Evolutionary conservation across 1,284 basidiomycete genomes (phyloP).

Genomic region (Malassezia vespertilionis): DNA sequence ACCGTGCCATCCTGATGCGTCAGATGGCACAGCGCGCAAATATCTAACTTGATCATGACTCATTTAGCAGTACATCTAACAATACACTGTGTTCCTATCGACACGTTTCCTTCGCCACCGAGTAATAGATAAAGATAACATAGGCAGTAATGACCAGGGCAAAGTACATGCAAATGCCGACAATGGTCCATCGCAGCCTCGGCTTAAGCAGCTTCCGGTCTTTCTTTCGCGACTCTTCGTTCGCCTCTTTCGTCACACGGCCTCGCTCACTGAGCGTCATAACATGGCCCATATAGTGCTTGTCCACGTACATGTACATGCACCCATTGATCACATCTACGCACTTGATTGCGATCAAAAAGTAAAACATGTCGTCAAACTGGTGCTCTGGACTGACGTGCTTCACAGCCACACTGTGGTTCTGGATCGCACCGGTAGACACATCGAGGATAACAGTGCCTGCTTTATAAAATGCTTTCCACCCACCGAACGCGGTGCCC

Average conservation of each 20-base stretch:
- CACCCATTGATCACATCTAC: constrained; percentile 47
- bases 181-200: background rate
- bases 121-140: background rate
- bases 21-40: too few species aligned
- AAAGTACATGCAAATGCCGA: background rate
- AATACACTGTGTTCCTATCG: too few species aligned
- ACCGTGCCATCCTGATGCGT: too few species aligned
- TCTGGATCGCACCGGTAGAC: constrained; percentile 49
- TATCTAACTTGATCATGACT: too few species aligned
- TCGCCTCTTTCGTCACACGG: too few species aligned
- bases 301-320: constrained; percentile 41
- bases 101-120: background rate
- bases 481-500: constrained; percentile 35
- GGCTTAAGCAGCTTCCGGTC: background rate
- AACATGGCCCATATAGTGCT: constrained; percentile 41
- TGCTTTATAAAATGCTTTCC: constrained; percentile 48
- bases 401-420: constrained; percentile 25
- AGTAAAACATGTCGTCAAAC: constrained; percentile 8
- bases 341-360: constrained; percentile 50
- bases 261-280: constrained; percentile 40
- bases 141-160: background rate
- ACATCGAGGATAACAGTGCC: constrained; percentile 49
- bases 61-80: too few species aligned
- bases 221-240: too few species aligned
- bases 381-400: background rate